Evolutionary conservation across 176 grass and related monocot genomes (phyloP).

Genomic region (maize (Zea mays)): Zm-B73-REFERENCE-NAM-5.0 NC_050100.1:158230501-158231000

Average conservation of each 20-base stretch:
- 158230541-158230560: constrained; percentile 32
- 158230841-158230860: not conserved
- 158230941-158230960: no score
- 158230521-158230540: constrained; percentile 23
- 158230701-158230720: constrained; percentile 1
- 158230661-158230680: constrained; percentile 40
- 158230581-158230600: constrained; percentile 32
- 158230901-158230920: no score
- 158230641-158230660: constrained; percentile 42
- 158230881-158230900: no score
- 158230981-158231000: no score
- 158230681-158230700: not conserved
- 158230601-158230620: no score
- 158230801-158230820: no score
- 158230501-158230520: constrained; percentile 40
- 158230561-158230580: constrained; percentile 20
- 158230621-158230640: constrained; percentile 36
- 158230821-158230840: no score
- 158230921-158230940: no score
- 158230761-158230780: constrained; percentile 16
- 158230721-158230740: not conserved
- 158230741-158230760: not conserved
- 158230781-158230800: not conserved
- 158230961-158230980: no score
- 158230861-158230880: not conserved